Percentiles rank a stretch among this genome's conserved stretches.
These are phyloP conservation scores for Serpula lacrymans DNA, from an alignment of 768 basidiomycete genomes.

Conservation along the genomic window DNA sequence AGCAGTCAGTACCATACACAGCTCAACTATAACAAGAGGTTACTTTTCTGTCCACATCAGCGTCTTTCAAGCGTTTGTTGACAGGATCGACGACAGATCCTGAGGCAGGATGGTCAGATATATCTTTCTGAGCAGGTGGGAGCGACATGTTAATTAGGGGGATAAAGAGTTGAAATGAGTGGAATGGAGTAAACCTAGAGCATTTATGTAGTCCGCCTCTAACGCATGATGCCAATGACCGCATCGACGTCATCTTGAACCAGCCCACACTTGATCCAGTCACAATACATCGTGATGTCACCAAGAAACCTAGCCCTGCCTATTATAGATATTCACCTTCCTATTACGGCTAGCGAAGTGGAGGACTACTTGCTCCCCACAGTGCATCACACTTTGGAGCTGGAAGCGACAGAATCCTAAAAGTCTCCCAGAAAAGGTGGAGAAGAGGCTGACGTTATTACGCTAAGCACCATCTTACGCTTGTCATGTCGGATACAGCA, in stretches of 20 bases:
- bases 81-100: slow-evolving; percentile 67
- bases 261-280: not conserved
- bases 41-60: slow-evolving; percentile 79
- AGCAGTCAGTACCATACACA: not conserved
- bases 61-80: slow-evolving; percentile 56
- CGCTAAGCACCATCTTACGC: too few relatives aligned
- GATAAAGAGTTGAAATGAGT: not conserved
- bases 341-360: too few relatives aligned
- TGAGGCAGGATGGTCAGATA: slow-evolving; percentile 51
- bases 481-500: too few relatives aligned
- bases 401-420: too few relatives aligned
- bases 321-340: not conserved
- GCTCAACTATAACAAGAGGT: not conserved
- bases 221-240: slow-evolving; percentile 7
- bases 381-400: too few relatives aligned
- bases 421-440: too few relatives aligned
- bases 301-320: not conserved
- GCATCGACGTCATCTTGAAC: slow-evolving; percentile 15
- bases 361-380: too few relatives aligned
- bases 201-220: slow-evolving; percentile 1
- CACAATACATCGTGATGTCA: slow-evolving; percentile 5
- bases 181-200: not conserved
- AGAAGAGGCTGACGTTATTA: too few relatives aligned
- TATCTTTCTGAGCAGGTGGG: slow-evolving; percentile 58
- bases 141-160: slow-evolving; percentile 52